Percentiles rank a stretch among this genome's conserved stretches.
These are phyloP conservation scores for Nicotiana rustica DNA, from an alignment of 305 asterid genomes.

Conservation along the genomic window DNA sequence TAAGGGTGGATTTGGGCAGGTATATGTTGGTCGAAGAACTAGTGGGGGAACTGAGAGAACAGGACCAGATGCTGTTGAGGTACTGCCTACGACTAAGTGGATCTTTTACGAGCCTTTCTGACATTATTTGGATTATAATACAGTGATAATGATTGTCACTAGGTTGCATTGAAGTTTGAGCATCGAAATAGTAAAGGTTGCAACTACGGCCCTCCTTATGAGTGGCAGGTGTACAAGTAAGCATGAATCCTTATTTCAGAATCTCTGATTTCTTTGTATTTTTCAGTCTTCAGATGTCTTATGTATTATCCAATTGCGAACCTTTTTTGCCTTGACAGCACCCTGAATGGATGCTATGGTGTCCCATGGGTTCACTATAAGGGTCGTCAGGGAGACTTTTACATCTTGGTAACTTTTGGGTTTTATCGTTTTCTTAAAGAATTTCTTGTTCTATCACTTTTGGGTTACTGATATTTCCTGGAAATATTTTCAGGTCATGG, in stretches of 20 bases:
- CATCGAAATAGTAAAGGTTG: slow-evolving; percentile 99
- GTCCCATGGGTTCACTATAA: slow-evolving; percentile 97
- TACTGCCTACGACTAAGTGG: slow-evolving; percentile 35
- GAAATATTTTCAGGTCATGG: slow-evolving; percentile 82
- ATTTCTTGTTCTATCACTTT: slow-evolving; percentile 35
- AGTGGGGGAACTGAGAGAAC: slow-evolving; percentile 84
- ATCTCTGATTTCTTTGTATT: slow-evolving; percentile 25
- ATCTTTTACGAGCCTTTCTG: not conserved
- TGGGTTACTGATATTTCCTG: slow-evolving; percentile 30
- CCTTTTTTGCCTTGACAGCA: slow-evolving; percentile 49
- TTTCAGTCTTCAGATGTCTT: slow-evolving; percentile 35
- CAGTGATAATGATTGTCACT: slow-evolving; percentile 34
- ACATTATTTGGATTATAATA: slow-evolving; percentile 19
- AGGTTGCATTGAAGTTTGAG: slow-evolving; percentile 97
- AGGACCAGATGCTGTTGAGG: slow-evolving; percentile 97
- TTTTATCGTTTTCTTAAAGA: slow-evolving; percentile 12
- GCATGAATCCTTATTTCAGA: slow-evolving; percentile 42
- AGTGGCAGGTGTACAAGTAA: slow-evolving; percentile 99
- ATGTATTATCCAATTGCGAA: slow-evolving; percentile 26
- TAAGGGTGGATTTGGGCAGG: slow-evolving; percentile 98
- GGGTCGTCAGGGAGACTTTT: slow-evolving; percentile 98
- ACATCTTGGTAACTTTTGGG: slow-evolving; percentile 77
- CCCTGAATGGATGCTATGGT: slow-evolving; percentile 94
- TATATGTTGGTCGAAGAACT: slow-evolving; percentile 87
- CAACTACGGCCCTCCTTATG: slow-evolving; percentile 99